Conservation (phyloP, 1,139 yeast species). For the Hyphopichia khmerensis region DNA sequence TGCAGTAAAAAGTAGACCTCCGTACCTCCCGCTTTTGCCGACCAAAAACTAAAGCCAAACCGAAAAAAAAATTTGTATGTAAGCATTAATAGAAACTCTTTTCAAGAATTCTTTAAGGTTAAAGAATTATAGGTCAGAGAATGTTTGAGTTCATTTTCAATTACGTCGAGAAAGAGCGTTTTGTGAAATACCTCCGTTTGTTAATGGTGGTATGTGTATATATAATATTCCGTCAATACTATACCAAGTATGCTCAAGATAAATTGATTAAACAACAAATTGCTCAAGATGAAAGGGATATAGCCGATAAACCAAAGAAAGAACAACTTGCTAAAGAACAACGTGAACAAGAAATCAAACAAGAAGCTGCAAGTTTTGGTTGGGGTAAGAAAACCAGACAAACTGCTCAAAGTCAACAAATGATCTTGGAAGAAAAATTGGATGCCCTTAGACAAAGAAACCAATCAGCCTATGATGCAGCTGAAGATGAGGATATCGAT, state of each 20-base stretch:
- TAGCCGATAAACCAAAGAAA: slow-evolving; percentile 33
- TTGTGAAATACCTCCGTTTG: slow-evolving; percentile 40
- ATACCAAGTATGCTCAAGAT: slow-evolving; percentile 44
- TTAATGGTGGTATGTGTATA: slow-evolving; percentile 35
- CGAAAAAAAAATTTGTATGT: too few species aligned
- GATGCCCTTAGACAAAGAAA: slow-evolving; percentile 40
- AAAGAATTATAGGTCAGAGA: too few species aligned
- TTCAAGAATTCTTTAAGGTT: too few species aligned
- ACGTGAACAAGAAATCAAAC: slow-evolving; percentile 27
- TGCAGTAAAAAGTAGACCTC: not conserved
- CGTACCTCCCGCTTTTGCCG: slow-evolving; percentile 1
- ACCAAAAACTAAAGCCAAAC: too few species aligned
- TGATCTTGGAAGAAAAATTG: slow-evolving; percentile 48
- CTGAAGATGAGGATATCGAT: slow-evolving; percentile 66
- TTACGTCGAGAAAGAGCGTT: slow-evolving; percentile 33
- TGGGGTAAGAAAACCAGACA: slow-evolving; percentile 78
- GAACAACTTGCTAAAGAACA: slow-evolving; percentile 31
- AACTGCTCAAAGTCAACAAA: slow-evolving; percentile 53
- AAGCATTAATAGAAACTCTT: too few species aligned
- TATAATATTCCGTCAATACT: slow-evolving; percentile 35
- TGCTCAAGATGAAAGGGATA: slow-evolving; percentile 45
- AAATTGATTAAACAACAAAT: slow-evolving; percentile 54
- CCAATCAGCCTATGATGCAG: slow-evolving; percentile 51
- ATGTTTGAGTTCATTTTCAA: slow-evolving; percentile 38
- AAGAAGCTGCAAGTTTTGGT: slow-evolving; percentile 57